phyloP scores from a whole-genome alignment of 1,284 basidiomycete genomes.

The Agroathelia rolfsii region DNA sequence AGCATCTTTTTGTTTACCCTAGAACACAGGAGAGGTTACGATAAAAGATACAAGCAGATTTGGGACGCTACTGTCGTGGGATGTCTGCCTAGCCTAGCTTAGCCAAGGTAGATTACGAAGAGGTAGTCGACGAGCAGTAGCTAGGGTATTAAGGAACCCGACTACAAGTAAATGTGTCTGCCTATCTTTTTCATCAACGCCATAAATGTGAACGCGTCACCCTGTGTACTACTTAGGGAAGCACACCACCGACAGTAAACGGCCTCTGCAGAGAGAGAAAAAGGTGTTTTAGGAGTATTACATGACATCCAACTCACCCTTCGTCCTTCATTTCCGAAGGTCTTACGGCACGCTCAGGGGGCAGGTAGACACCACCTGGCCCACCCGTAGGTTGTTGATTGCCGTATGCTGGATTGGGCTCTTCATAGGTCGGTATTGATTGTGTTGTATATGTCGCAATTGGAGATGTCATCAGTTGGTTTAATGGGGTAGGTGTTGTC shows the following conservation, averaged over 20 bases:
- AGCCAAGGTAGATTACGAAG: conserved; percentile 7
- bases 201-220: conserved; percentile 10
- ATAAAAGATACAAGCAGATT: conserved; percentile 12
- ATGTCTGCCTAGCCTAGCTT: conserved; percentile 1
- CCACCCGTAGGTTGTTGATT: conserved; percentile 21
- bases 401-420: no score
- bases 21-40: conserved; percentile 17
- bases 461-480: conserved; percentile 16
- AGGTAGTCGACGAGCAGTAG: conserved; percentile 9
- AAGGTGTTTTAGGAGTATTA: conserved; percentile 11
- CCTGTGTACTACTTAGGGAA: no score
- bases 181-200: conserved; percentile 7
- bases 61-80: no score
- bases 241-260: conserved; percentile 6
- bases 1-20: no score
- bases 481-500: conserved; percentile 29
- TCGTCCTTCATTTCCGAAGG: conserved; percentile 89
- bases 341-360: conserved; percentile 42
- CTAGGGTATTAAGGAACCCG: conserved; percentile 13
- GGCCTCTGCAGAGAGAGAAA: conserved; percentile 12
- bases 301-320: conserved; percentile 61
- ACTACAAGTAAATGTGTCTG: conserved; percentile 12
- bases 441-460: conserved; percentile 27
- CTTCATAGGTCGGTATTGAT: no score
- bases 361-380: conserved; percentile 19